A percentile compares a stretch with the other conserved stretches of the same genome.
These are phyloP conservation scores for Zhuliangozyma blackwelliae DNA, from an alignment of 1,139 yeast species.

Conservation along the genomic window DNA sequence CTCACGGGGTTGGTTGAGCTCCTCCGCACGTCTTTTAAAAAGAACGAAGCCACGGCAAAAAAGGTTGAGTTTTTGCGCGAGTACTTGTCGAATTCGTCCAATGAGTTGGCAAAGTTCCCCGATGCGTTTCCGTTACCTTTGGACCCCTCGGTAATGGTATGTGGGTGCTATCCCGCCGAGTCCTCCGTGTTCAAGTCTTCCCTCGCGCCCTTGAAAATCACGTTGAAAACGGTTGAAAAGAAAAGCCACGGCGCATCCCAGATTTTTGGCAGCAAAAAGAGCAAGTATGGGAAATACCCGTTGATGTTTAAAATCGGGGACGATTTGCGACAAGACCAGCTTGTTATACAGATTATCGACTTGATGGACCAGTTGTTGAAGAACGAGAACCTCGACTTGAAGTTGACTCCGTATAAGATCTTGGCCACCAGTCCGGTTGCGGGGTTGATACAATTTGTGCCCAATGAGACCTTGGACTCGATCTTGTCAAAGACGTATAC, in stretches of 20 bases:
- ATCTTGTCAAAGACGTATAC: constrained; percentile 57
- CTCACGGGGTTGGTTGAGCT: constrained; percentile 39
- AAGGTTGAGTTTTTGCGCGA: constrained; percentile 41
- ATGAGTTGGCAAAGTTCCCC: constrained; percentile 36
- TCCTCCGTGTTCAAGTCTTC: constrained; percentile 88
- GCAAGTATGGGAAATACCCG: constrained; percentile 58
- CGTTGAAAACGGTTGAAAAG: constrained; percentile 55
- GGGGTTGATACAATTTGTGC: constrained; percentile 90
- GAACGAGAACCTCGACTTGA: constrained; percentile 86
- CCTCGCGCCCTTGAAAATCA: constrained; percentile 78
- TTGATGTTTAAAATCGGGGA: constrained; percentile 95
- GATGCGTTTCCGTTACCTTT: constrained; percentile 66
- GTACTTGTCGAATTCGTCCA: constrained; percentile 35
- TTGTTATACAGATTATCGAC: constrained; percentile 86
- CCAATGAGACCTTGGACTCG: constrained; percentile 84
- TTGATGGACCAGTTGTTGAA: constrained; percentile 86
- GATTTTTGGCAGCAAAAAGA: constrained; percentile 30
- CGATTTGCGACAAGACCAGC: constrained; percentile 92
- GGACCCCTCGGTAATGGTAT: constrained; percentile 62
- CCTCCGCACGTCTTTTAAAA: constrained; percentile 35
- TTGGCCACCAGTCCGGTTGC: constrained; percentile 88
- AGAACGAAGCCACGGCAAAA: constrained; percentile 42
- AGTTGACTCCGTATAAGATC: constrained; percentile 83
- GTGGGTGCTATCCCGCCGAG: constrained; percentile 77
- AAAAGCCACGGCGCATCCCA: constrained; percentile 20